Conservation (phyloP, 805 yeast genomes). For the Barnettozyma vustinii region DNA sequence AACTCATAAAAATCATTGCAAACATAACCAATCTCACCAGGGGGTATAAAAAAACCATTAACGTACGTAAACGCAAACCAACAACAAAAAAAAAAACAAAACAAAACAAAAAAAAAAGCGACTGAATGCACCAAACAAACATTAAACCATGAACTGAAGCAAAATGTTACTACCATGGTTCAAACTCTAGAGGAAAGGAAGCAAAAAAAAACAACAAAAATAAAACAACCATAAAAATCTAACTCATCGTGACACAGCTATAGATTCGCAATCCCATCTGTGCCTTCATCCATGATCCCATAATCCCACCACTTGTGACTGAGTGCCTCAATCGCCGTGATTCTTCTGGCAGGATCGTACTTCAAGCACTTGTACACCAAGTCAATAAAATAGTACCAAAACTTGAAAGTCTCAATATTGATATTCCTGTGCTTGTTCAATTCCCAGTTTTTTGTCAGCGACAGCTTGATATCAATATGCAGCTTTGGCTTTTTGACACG, state of each 20-base stretch:
- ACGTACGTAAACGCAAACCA: not conserved
- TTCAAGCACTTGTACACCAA: slow-evolving; percentile 58
- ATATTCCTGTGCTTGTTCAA: slow-evolving; percentile 29
- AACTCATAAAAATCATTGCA: not conserved
- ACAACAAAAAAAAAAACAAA: not conserved
- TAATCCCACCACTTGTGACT: slow-evolving; percentile 77
- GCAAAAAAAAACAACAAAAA: not conserved
- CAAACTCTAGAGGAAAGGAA: not conserved
- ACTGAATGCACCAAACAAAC: too few species aligned
- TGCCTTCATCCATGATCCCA: slow-evolving; percentile 52
- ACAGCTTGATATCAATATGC: slow-evolving; percentile 20
- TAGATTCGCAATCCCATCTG: slow-evolving; percentile 7
- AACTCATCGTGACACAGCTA: not conserved
- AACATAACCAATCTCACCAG: not conserved
- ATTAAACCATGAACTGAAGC: not conserved
- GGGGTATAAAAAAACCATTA: not conserved
- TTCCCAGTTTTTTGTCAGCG: slow-evolving; percentile 19
- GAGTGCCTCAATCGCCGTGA: slow-evolving; percentile 71
- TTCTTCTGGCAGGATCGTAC: slow-evolving; percentile 66
- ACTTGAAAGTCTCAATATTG: slow-evolving; percentile 59
- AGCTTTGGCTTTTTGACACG: slow-evolving; percentile 24
- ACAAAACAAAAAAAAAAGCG: not conserved
- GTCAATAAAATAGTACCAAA: slow-evolving; percentile 82
- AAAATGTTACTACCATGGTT: not conserved
- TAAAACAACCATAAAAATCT: not conserved